Evolutionary conservation across 108 stramenopile genomes (phyloP), one percentile per base, ranked within the genome.

Genomic region (Bacterosira constricta): DNA sequence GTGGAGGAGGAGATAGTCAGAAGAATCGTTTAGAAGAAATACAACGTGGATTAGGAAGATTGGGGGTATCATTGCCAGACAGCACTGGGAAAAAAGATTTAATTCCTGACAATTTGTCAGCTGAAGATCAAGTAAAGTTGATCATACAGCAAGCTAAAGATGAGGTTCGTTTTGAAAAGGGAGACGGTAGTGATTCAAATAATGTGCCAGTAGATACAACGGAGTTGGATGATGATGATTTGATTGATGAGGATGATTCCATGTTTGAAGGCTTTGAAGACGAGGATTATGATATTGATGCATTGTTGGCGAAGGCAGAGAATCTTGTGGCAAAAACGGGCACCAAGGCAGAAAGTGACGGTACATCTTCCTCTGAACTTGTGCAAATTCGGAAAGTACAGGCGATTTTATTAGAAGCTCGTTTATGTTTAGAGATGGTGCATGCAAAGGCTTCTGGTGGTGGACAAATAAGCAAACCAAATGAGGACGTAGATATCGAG

Each of bases 191-290:
- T 36, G 13, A 21, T 21, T 13, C 34, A 26, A 47, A 29, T 8
- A 63, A 31, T 63, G 17, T 38, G 23, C 10, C 10, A 2, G 5
- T 6, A 51, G 50, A 51, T 51, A 23, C 2, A 25, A 25, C 2
- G 1, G 20, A 10, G 2, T 20, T 21, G n/a, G 27, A 47, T 32
- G 20, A 50, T 50, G 34, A 47, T 47, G 56, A 45, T 46, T 39
- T 7, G 11, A 75, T 75, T 50, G 58, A 75, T 58, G 73, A 75
- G 58, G 60, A 66, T 59, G 65, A 75, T 52, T 75, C 73, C 36
- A 75, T 75, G 65, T 75, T 75, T 60, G 73, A 75, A 39, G 73
- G 58, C 13, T 75, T 58, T 51, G 56, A 66, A 61, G 73, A 75
- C 9, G 57, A 75, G 13, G 65, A 73, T 17, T 53, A 64, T 65